Evolutionary conservation across 495 filamentous ascomycete genomes (phyloP).

Genomic region (Penicillium malachiteum): DNA sequence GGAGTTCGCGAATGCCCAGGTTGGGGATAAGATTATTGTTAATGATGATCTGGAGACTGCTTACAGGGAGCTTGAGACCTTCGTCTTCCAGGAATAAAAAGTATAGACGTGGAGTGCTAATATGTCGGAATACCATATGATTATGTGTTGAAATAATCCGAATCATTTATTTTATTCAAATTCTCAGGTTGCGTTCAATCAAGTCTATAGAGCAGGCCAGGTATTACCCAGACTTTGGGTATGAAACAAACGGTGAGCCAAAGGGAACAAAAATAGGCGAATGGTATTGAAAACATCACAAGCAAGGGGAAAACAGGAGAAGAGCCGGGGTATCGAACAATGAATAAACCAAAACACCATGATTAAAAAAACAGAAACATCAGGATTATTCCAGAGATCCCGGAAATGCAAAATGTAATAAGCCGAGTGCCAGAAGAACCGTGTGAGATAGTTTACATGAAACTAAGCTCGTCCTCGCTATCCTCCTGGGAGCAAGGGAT

Average conservation of each 20-base stretch:
- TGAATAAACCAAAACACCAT: background rate
- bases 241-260: too few relatives aligned
- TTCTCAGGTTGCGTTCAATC: background rate
- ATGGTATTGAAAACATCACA: too few relatives aligned
- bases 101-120: background rate
- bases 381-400: background rate
- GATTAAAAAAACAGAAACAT: background rate
- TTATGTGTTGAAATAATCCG: too few relatives aligned
- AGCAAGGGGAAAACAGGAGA: background rate
- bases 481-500: constrained; percentile 38
- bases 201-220: too few relatives aligned
- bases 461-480: constrained; percentile 48
- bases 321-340: background rate
- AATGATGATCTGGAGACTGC: constrained; percentile 80
- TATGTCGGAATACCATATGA: too few relatives aligned
- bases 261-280: too few relatives aligned
- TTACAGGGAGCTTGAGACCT: constrained; percentile 70
- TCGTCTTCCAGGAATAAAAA: constrained; percentile 7
- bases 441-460: constrained; percentile 24
- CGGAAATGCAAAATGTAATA: too few relatives aligned
- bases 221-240: too few relatives aligned
- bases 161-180: too few relatives aligned
- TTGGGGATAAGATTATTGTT: constrained; percentile 73
- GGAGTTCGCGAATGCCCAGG: constrained; percentile 57
- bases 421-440: too few relatives aligned